Percentiles rank a stretch among this genome's conserved stretches.
Conservation (phyloP, 805 yeast genomes). For the Trichomonascus vanleenenianus region DNA sequence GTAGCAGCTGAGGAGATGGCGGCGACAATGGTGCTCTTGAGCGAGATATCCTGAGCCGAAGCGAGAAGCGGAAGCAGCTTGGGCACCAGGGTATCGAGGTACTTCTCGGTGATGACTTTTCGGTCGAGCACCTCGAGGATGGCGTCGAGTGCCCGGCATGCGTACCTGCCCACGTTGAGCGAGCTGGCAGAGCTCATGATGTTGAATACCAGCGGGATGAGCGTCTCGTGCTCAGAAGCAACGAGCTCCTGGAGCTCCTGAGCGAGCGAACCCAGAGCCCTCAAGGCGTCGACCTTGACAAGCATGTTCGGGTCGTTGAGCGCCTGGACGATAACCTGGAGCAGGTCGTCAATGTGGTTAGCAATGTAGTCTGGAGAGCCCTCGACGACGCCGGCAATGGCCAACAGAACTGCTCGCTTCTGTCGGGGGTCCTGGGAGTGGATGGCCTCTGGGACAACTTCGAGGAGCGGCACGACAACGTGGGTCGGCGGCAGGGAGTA, state of each 20-base stretch:
- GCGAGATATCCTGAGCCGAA: conserved; percentile 46
- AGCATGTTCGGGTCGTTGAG: conserved; percentile 64
- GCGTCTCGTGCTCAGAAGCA: conserved; percentile 73
- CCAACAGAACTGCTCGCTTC: conserved; percentile 79
- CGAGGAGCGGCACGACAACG: conserved; percentile 72
- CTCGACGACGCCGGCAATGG: conserved; percentile 73
- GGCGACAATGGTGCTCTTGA: conserved; percentile 64
- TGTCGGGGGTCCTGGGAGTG: conserved; percentile 60
- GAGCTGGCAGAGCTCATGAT: conserved; percentile 83
- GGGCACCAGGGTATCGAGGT: conserved; percentile 84
- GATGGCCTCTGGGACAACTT: conserved; percentile 38
- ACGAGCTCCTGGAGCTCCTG: conserved; percentile 77
- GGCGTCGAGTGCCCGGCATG: conserved; percentile 86
- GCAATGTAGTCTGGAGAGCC: conserved; percentile 94
- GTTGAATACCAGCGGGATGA: conserved; percentile 78
- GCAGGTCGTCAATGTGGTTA: conserved; percentile 62
- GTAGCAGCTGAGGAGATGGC: conserved; percentile 97
- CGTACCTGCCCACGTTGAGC: conserved; percentile 78
- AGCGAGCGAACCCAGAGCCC: conserved; percentile 70
- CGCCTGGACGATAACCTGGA: conserved; percentile 68
- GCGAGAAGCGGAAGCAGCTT: conserved; percentile 79
- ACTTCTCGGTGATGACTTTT: conserved; percentile 67
- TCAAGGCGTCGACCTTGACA: conserved; percentile 81
- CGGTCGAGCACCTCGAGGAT: conserved; percentile 85
- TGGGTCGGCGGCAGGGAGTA: conserved; percentile 88